phyloP scores from a whole-genome alignment of 2,329 filamentous ascomycete species.

The Neonectria punicea region DNA sequence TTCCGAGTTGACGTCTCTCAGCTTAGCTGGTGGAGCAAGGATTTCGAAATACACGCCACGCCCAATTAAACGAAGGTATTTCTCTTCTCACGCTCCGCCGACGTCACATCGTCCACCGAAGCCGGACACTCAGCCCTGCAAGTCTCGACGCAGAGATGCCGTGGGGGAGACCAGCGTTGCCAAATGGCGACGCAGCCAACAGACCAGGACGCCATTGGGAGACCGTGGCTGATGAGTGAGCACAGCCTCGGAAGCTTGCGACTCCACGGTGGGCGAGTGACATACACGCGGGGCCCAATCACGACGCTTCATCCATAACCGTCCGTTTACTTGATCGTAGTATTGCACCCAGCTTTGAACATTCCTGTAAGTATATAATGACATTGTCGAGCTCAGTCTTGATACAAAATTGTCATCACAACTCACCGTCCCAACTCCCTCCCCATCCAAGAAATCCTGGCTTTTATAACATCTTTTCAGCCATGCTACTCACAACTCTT shows the following conservation, averaged over 20 bases:
- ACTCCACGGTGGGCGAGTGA: neutral
- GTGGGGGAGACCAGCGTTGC: neutral
- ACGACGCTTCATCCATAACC: neutral
- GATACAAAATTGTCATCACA: neutral
- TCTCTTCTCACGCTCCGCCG: neutral
- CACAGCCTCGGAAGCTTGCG: neutral
- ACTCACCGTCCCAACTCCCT: neutral
- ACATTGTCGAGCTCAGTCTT: neutral
- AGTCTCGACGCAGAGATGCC: neutral
- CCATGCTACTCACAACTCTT: neutral
- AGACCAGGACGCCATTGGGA: neutral
- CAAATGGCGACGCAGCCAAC: neutral
- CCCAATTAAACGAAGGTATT: neutral
- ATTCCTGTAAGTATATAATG: neutral
- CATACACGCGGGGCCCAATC: neutral
- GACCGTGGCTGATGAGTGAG: neutral
- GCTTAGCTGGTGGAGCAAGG: neutral
- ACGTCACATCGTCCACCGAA: neutral
- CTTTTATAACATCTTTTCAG: too few species aligned
- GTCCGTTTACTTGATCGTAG: neutral
- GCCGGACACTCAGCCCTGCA: neutral
- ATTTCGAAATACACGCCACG: neutral
- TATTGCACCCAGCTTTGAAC: neutral
- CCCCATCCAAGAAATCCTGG: neutral
- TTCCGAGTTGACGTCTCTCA: neutral